These are phyloP conservation scores for Neospora caninum DNA, from an alignment of 169 alveolate genomes.

Conservation along the genomic window DNA sequence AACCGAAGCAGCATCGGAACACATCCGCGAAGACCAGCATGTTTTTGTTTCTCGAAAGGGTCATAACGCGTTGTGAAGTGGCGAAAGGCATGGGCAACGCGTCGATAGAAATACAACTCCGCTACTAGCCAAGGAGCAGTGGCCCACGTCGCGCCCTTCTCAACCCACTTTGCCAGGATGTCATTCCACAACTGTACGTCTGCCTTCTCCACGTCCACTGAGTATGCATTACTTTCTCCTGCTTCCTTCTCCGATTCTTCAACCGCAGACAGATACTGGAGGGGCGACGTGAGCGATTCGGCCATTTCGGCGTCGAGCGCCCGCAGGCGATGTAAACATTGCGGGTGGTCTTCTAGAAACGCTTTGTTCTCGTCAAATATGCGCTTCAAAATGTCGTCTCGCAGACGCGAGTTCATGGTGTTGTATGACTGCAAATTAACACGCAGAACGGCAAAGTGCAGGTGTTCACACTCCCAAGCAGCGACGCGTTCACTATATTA, in stretches of 20 bases:
- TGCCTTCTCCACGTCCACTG: background rate
- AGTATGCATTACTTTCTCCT: background rate
- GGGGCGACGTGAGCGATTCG: background rate
- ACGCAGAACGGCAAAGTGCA: background rate
- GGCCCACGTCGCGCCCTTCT: slow-evolving; percentile 1
- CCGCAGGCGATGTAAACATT: background rate
- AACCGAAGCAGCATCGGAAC: background rate
- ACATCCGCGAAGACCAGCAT: background rate
- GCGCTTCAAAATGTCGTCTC: slow-evolving; percentile 30
- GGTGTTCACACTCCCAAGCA: background rate
- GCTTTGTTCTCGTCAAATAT: background rate
- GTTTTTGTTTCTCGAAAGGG: slow-evolving; percentile 11
- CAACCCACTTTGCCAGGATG: background rate
- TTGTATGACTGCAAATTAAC: background rate
- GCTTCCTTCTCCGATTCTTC: background rate
- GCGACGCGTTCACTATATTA: no score
- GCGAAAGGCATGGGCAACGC: background rate
- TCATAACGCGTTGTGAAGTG: background rate
- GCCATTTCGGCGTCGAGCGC: slow-evolving; percentile 29
- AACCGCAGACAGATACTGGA: background rate
- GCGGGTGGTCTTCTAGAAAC: background rate
- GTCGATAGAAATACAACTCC: slow-evolving; percentile 28
- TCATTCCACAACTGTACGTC: background rate
- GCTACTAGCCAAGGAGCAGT: slow-evolving; percentile 35
- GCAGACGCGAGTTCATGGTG: slow-evolving; percentile 34